Conservation (phyloP, 768 basidiomycete species). For the Piloderma croceum region DNA sequence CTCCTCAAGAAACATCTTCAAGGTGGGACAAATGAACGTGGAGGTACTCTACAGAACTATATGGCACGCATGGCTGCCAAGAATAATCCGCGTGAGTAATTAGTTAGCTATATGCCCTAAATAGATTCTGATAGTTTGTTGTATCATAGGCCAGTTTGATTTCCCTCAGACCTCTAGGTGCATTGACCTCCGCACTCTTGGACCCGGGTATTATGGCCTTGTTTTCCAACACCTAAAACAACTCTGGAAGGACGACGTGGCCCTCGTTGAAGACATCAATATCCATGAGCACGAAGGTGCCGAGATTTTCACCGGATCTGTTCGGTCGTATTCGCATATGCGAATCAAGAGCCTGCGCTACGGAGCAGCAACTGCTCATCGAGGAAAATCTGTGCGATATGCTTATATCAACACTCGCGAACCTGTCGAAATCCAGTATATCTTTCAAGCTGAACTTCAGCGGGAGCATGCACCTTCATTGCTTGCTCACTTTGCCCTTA, state of each 20-base stretch:
- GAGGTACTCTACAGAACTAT: conserved; percentile 13
- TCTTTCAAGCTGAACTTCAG: conserved; percentile 8
- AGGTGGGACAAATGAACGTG: conserved; percentile 8
- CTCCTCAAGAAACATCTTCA: conserved; percentile 9
- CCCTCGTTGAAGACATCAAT: conserved; percentile 1
- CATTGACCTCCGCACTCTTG: too few relatives aligned
- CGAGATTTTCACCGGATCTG: conserved; percentile 4
- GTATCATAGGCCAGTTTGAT: too few relatives aligned
- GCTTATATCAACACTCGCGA: conserved; percentile 12
- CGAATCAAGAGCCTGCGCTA: conserved; percentile 8
- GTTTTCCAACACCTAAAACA: too few relatives aligned
- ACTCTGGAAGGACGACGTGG: too few relatives aligned
- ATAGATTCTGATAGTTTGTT: too few relatives aligned
- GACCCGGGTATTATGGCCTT: too few relatives aligned
- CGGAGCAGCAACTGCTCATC: conserved; percentile 6
- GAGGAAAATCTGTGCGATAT: conserved; percentile 7
- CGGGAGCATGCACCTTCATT: neutral
- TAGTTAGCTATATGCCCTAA: too few relatives aligned
- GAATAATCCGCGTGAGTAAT: conserved; percentile 1
- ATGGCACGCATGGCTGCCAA: conserved; percentile 6
- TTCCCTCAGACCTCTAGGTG: too few relatives aligned
- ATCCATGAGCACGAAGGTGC: neutral
- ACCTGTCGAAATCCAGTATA: conserved; percentile 9
- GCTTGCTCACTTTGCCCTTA: conserved; percentile 2
- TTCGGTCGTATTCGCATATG: conserved; percentile 8